These are phyloP conservation scores for Ceratopteris richardii DNA, from an alignment of 75 land plant species.

Conservation along the genomic window DNA sequence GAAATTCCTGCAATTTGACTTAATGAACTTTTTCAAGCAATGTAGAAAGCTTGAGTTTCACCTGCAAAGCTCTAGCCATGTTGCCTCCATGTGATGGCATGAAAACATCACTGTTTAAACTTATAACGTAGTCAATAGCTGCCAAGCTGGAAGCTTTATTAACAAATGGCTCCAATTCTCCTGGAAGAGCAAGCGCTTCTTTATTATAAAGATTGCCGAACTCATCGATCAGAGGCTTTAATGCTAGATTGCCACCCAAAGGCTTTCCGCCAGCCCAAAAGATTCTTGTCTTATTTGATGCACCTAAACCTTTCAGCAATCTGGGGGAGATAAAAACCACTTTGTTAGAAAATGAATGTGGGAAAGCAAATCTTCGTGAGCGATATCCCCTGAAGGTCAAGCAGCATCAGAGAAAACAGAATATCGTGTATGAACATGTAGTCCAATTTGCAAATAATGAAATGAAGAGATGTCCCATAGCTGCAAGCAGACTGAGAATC, in stretches of 20 bases:
- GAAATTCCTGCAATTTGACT: no score
- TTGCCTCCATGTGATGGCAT: slow-evolving; percentile 92
- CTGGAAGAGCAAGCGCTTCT: slow-evolving; percentile 44
- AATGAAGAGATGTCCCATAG: no score
- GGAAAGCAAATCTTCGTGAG: no score
- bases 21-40: neutral
- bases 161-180: slow-evolving; percentile 53
- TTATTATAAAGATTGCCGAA: slow-evolving; percentile 70
- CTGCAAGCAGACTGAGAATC: no score
- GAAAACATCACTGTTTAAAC: slow-evolving; percentile 69
- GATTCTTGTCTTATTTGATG: slow-evolving; percentile 46
- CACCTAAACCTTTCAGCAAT: slow-evolving; percentile 66
- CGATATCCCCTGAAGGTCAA: no score
- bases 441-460: no score
- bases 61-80: slow-evolving; percentile 77
- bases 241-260: slow-evolving; percentile 51
- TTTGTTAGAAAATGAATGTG: no score
- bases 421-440: no score
- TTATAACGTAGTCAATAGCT: slow-evolving; percentile 81
- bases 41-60: neutral
- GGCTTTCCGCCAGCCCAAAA: slow-evolving; percentile 85
- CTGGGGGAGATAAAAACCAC: slow-evolving; percentile 18
- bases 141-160: slow-evolving; percentile 66
- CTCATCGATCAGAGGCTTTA: slow-evolving; percentile 46
- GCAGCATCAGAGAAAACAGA: no score